A percentile compares a stretch with the other conserved stretches of the same genome.
Conservation (phyloP, 192 early-diverging fungal genomes). For the Backusella luteola region DNA sequence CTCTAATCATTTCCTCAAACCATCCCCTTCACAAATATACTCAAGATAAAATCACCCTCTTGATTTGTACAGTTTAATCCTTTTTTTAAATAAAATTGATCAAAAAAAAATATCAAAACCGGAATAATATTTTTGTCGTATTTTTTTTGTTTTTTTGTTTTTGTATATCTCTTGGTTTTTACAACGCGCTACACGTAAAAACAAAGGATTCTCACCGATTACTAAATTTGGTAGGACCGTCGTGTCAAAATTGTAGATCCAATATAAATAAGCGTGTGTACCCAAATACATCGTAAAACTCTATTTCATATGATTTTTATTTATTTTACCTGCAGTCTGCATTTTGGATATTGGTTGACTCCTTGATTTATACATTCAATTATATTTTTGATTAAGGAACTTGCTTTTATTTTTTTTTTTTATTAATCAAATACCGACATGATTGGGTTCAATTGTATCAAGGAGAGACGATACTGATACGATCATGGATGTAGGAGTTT, state of each 20-base stretch:
- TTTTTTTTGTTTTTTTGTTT: background rate
- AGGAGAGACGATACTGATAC: too few relatives aligned
- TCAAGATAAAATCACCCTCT: background rate
- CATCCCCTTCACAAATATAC: background rate
- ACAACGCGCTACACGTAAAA: background rate
- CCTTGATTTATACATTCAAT: too few relatives aligned
- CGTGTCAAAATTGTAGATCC: background rate
- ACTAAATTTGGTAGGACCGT: background rate
- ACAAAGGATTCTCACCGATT: background rate
- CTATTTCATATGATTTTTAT: background rate
- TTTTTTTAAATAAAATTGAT: conserved; percentile 1
- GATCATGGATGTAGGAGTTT: too few relatives aligned
- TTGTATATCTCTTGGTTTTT: background rate
- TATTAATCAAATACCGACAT: too few relatives aligned
- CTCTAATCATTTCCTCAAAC: background rate
- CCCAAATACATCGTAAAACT: background rate
- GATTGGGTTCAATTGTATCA: too few relatives aligned
- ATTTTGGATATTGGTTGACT: background rate
- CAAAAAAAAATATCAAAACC: background rate
- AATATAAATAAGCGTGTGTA: background rate
- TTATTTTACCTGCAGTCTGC: background rate
- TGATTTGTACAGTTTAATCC: conserved; percentile 4
- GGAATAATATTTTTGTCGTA: background rate
- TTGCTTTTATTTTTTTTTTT: too few relatives aligned
- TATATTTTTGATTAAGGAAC: too few relatives aligned